Evolutionary conservation across 345 rosid species (phyloP), one percentile per base, ranked within the genome.

Genomic region (Clarkia xantiana): DNA sequence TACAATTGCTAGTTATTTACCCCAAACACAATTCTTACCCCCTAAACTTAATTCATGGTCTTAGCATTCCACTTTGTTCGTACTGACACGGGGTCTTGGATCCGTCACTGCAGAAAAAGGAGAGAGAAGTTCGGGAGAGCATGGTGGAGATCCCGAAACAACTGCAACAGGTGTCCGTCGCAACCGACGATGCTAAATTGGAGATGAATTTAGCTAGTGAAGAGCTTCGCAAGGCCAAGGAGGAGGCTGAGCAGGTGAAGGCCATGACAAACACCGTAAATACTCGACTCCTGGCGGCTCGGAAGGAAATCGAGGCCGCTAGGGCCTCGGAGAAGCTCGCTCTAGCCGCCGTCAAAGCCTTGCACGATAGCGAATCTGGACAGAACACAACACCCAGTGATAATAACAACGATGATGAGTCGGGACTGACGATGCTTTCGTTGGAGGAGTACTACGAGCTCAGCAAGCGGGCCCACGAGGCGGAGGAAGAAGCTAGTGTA

Each of bases 281-380:
- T 62, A 86, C 84, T 61, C 79, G 81, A 61, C 68, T 90, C 51
- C 58, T 69, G 34, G 94, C 91, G 8, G 80, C 85, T 57, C 80
- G 63, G 48, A 90, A 86, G 71, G 95, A 86, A 67, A 90, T 76
- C 23, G 94, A 81, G 62, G 89, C 94, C 52, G 78, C 91, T 41
- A 81, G 62, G 69, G 91, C 95, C 64, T 83, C 97, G 1, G 95
- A 86, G 64, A 79, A 73, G 42, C 52, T 90, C 57, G 97, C 97
- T 43, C 60, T 79, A 56, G 86, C 90, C 42, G 86, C 97, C 53
- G 73, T 90, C 52, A 83, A 79, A 59, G 97, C 95, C 0, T 67
- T 86, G 71, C 82, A 81, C 60, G 95, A 83, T 75, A 86, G 95
- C 42, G 89, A 77, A 72, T 60, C 77, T 23, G 63, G 75, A 59